Evolutionary conservation across 129 eudicot species (phyloP), one percentile per base, ranked within the genome.

Genomic region (Flaveria robusta): DNA sequence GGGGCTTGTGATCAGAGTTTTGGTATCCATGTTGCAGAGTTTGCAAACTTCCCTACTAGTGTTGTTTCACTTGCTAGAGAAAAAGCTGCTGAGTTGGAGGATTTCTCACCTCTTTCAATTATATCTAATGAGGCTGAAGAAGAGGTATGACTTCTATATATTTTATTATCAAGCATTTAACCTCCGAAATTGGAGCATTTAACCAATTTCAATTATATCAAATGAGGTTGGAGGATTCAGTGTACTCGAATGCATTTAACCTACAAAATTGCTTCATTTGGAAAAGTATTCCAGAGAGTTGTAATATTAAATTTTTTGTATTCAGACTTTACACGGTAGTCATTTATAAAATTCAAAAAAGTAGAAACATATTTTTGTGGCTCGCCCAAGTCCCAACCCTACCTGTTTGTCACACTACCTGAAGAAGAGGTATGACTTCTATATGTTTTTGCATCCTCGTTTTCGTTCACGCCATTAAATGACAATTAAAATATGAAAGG

Each of bases 1-100:
- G 97, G 99, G 78, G 97, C 99, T 43, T 94, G 99, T 77, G 99
- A 91, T 84, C 99, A 94, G 76, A 94, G 99, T 86, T 94, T 94
- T 71, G 99, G 99, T 9, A 94, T 94, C 63, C 96, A 94, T 83
- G 99, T 94, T 68, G 99, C 99, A 8, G 99, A 94, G 74, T 94
- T 94, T 81, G 99, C 99, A 2, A 91, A 94, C 69, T 94, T 94
- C 75, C 99, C 99, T 14, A 87, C 87, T 83, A 86, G 89, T 62
- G 99, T 94, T n/a, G 93, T 91, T 14, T 74, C 88, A 23, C 97
- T 94, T 75, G 99, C 99, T 71, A 83, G 97, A 81, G 97, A 90
- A 85, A 94, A 94, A 83, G 99, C 99, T 77, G 92, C 96, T 15
- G 99, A 94, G 76, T 76, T 94, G 87, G 99, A 94, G 88, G 93